Evolutionary conservation across 495 filamentous ascomycete genomes (phyloP).

Genomic region (Penicillium lividum): DNA sequence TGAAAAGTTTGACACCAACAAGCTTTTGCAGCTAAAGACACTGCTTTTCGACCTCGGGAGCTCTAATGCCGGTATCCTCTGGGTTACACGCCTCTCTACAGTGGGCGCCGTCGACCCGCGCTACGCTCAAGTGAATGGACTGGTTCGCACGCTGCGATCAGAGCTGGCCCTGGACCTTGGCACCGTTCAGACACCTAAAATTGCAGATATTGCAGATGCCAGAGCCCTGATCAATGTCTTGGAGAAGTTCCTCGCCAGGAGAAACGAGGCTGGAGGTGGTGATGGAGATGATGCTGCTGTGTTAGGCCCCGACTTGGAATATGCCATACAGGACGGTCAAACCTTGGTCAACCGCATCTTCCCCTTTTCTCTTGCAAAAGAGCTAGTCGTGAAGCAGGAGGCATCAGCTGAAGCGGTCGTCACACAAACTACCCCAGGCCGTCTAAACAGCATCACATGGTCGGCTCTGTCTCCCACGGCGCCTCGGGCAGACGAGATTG

Average conservation of each 20-base stretch:
- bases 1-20: constrained; percentile 20
- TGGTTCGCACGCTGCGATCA: constrained; percentile 9
- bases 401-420: background rate
- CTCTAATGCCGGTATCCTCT: background rate
- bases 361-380: background rate
- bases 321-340: constrained; percentile 16
- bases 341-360: constrained; percentile 31
- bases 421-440: background rate
- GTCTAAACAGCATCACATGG: constrained; percentile 21
- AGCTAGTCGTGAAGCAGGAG: background rate
- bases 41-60: background rate
- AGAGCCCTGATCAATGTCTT: background rate
- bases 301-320: background rate
- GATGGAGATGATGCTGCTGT: background rate
- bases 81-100: constrained; percentile 8
- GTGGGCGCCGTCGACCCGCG: constrained; percentile 8
- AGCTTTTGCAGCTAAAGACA: constrained; percentile 22
- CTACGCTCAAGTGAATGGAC: constrained; percentile 4
- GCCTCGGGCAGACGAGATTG: constrained; percentile 24
- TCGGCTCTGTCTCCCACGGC: constrained; percentile 27
- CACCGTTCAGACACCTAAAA: background rate
- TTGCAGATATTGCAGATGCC: too few species aligned
- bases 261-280: too few species aligned
- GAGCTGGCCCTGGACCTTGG: constrained; percentile 7
- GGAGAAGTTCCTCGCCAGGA: background rate